A percentile compares a stretch with the other conserved stretches of the same genome.
phyloP scores from a whole-genome alignment of 2,329 filamentous ascomycete genomes.

The Dactylellina leptospora region DNA sequence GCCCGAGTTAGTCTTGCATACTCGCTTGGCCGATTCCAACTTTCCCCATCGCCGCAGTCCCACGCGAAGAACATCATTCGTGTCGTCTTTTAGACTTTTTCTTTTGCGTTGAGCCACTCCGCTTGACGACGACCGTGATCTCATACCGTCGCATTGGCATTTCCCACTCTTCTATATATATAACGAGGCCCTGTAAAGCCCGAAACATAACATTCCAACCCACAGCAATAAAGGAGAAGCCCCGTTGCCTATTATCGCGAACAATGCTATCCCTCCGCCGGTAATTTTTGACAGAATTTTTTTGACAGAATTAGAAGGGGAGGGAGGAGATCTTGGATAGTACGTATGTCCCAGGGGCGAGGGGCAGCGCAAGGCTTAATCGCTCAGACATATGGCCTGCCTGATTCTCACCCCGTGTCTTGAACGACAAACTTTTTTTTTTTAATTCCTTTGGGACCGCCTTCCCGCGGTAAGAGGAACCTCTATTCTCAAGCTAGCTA shows the following conservation, averaged over 20 bases:
- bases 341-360: no score
- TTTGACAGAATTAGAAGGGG: no score
- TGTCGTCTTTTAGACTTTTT: background rate
- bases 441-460: no score
- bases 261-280: background rate
- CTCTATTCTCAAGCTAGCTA: no score
- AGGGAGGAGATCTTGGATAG: no score
- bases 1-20: background rate
- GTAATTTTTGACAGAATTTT: no score
- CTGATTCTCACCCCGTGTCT: no score
- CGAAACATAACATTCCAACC: background rate
- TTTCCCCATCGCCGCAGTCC: background rate
- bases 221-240: no score
- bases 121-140: slow-evolving; percentile 12
- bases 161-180: background rate
- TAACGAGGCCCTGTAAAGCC: background rate
- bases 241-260: background rate
- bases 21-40: no score
- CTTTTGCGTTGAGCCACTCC: background rate
- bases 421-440: no score
- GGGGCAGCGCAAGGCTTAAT: background rate
- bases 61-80: background rate
- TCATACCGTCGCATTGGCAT: slow-evolving; percentile 11
- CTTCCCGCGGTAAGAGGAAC: no score
- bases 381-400: no score